phyloP scores from a whole-genome alignment of 2,329 filamentous ascomycete genomes.

The Cladophialophora carrionii region DNA sequence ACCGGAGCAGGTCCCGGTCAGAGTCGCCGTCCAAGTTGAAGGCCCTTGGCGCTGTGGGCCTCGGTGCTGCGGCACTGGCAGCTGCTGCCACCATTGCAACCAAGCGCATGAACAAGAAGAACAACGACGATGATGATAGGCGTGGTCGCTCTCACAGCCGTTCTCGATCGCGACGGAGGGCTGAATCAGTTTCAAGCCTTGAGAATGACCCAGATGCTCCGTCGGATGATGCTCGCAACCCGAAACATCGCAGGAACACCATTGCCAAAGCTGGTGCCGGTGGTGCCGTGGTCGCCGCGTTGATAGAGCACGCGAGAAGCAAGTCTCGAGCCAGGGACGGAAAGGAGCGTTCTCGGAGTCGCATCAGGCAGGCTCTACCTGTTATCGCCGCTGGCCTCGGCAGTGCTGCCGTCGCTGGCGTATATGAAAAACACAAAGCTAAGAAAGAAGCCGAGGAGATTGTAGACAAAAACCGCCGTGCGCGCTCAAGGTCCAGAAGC shows the following conservation, averaged over 20 bases:
- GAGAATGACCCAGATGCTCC: constrained; percentile 36
- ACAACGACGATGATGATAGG: constrained; percentile 47
- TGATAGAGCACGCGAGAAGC: constrained; percentile 61
- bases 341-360: constrained; percentile 58
- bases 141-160: constrained; percentile 52
- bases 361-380: constrained; percentile 60
- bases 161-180: constrained; percentile 38
- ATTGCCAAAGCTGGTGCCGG: constrained; percentile 66
- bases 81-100: constrained; percentile 62
- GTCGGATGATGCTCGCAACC: constrained; percentile 45
- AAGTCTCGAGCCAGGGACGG: constrained; percentile 59
- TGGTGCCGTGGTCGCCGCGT: constrained; percentile 64
- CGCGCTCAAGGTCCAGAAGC: constrained; percentile 53
- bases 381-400: constrained; percentile 64
- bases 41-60: constrained; percentile 56
- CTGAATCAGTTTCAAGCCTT: constrained; percentile 29
- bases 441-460: constrained; percentile 54
- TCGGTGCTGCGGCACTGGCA: constrained; percentile 63
- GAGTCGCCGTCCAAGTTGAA: constrained; percentile 50
- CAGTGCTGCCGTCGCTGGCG: constrained; percentile 62
- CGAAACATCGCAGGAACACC: constrained; percentile 59
- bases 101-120: constrained; percentile 56
- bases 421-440: constrained; percentile 66
- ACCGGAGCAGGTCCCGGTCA: constrained; percentile 40
- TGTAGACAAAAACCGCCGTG: constrained; percentile 39